These are phyloP conservation scores for Hymenoscyphus albidus DNA, from an alignment of 2,329 filamentous ascomycete genomes.

Conservation along the genomic window DNA sequence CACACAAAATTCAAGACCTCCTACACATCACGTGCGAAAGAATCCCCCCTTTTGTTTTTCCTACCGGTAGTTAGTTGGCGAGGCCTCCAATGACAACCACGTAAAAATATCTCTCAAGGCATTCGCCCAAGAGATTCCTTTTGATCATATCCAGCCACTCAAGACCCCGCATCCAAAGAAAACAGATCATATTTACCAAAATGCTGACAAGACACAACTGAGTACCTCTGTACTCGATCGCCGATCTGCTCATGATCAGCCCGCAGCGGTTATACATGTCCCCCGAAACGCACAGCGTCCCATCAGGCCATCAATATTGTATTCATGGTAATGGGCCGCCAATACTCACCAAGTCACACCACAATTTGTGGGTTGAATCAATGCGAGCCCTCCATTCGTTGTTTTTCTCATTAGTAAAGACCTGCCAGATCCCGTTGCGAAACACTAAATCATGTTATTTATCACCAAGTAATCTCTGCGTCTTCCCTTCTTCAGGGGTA, in stretches of 20 bases:
- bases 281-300: neutral
- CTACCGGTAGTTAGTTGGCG: neutral
- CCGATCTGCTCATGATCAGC: neutral
- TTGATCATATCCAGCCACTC: neutral
- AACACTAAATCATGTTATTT: neutral
- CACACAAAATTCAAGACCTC: neutral
- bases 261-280: neutral
- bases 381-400: neutral
- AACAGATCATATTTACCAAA: neutral
- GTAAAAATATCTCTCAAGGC: neutral
- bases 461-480: neutral
- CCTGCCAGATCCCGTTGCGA: neutral
- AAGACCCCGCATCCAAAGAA: neutral
- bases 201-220: neutral
- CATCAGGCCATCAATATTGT: neutral
- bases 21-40: neutral
- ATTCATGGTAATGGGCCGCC: neutral
- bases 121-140: neutral
- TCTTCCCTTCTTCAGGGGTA: neutral
- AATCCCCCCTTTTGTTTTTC: neutral
- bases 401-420: neutral
- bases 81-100: neutral
- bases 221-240: neutral
- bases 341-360: neutral
- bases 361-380: neutral